Evolutionary conservation across 2,329 filamentous ascomycete species (phyloP).

Genomic region (Aaosphaeria arxii): DNA sequence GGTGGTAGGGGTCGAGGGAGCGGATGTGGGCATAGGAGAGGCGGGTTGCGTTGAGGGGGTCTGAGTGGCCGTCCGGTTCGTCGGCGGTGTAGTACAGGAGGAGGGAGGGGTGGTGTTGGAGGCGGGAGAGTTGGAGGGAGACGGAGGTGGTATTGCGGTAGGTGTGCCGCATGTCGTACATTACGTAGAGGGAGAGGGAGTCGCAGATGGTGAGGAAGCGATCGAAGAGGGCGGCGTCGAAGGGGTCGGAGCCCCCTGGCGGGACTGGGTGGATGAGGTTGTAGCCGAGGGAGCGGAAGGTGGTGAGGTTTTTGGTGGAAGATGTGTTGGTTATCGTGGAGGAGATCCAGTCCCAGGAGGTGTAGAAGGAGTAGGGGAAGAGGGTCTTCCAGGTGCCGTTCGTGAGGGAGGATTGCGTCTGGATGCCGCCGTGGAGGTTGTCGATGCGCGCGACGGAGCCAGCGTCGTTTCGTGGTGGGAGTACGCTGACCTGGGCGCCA

Average conservation of each 20-base stretch:
- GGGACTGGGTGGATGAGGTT: constrained; percentile 49
- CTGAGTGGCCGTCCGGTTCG: constrained; percentile 56
- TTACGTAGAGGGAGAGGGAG: constrained; percentile 44
- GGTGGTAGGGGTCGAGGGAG: constrained; percentile 59
- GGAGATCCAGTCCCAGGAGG: constrained; percentile 37
- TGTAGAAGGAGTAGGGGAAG: constrained; percentile 49
- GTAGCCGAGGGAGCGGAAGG: constrained; percentile 44
- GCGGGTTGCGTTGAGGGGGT: constrained; percentile 50
- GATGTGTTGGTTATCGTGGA: constrained; percentile 17
- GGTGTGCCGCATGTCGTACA: constrained; percentile 47
- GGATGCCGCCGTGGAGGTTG: constrained; percentile 45
- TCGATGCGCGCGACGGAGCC: constrained; percentile 50
- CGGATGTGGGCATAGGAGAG: constrained; percentile 46
- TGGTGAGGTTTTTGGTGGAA: constrained; percentile 33
- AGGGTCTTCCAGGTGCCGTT: constrained; percentile 36
- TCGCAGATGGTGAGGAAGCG: constrained; percentile 45
- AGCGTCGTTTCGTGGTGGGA: constrained; percentile 41
- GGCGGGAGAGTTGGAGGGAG: constrained; percentile 33
- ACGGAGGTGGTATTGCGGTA: constrained; percentile 41
- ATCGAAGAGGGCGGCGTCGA: constrained; percentile 38
- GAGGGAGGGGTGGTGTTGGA: constrained; percentile 35
- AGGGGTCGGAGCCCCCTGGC: constrained; percentile 38
- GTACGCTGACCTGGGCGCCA: constrained; percentile 37
- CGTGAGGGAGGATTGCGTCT: constrained; percentile 35
- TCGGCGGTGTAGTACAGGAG: constrained; percentile 51